phyloP scores from a whole-genome alignment of 148 eudicot species.

The Cornus kousa region DNA sequence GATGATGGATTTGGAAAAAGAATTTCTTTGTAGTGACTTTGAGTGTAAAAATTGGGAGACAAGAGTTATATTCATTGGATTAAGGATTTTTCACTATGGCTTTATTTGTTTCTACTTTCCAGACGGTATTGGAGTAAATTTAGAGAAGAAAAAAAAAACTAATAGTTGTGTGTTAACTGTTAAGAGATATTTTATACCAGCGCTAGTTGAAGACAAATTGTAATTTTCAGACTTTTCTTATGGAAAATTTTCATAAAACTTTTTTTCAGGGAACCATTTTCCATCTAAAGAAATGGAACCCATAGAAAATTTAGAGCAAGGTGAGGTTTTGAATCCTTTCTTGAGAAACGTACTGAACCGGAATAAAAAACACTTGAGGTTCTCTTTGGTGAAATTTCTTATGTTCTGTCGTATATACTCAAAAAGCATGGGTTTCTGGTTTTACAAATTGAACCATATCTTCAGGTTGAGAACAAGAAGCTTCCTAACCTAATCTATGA shows the following conservation, averaged over 20 bases:
- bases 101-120: no score
- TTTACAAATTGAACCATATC: background rate
- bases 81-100: no score
- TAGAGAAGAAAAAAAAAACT: no score
- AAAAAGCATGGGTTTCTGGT: background rate
- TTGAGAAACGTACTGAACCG: background rate
- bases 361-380: background rate
- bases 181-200: background rate
- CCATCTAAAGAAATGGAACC: background rate
- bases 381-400: no score
- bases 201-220: background rate
- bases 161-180: no score
- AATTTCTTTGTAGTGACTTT: background rate
- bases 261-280: background rate
- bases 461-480: background rate
- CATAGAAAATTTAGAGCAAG: background rate
- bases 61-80: background rate
- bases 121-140: no score
- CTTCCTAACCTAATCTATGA: background rate
- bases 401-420: no score
- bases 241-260: no score
- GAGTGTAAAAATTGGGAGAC: background rate
- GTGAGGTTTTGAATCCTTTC: background rate
- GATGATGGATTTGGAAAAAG: background rate
- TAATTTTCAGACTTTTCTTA: no score